Conservation (phyloP, 192 early-diverging fungal species). For the Radiomyces spectabilis region DNA sequence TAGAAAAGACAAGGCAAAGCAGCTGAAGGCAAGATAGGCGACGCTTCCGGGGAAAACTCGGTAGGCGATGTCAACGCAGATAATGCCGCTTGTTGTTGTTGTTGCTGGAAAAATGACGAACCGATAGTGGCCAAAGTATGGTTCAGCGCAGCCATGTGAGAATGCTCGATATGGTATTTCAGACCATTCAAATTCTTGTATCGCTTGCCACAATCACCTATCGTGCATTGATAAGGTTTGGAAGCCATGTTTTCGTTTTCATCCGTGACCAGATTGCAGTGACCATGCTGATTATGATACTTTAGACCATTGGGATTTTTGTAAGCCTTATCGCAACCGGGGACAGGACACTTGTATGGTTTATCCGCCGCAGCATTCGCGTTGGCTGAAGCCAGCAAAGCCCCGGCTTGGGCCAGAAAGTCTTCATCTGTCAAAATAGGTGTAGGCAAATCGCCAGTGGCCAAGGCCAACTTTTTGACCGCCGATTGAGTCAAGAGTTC, state of each 20-base stretch:
- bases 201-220: constrained; percentile 79
- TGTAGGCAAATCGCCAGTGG: constrained; percentile 10
- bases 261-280: constrained; percentile 52
- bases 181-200: constrained; percentile 97
- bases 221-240: constrained; percentile 73
- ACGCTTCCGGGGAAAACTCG: no score
- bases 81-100: no score
- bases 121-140: constrained; percentile 27
- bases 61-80: no score
- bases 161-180: constrained; percentile 93
- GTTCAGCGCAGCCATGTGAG: constrained; percentile 52
- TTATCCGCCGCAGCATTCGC: constrained; percentile 48
- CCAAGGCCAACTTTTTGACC: constrained; percentile 24
- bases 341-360: constrained; percentile 82
- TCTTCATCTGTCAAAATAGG: constrained; percentile 29
- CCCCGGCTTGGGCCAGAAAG: constrained; percentile 32
- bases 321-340: constrained; percentile 90
- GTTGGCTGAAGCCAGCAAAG: constrained; percentile 24
- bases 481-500: constrained; percentile 18
- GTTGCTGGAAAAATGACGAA: constrained; percentile 11
- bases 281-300: constrained; percentile 96
- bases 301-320: constrained; percentile 99
- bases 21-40: no score
- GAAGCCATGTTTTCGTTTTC: constrained; percentile 50
- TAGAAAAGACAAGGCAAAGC: not conserved